These are phyloP conservation scores for Trichosporon faecale DNA, from an alignment of 1,284 basidiomycete species.

Conservation along the genomic window DNA sequence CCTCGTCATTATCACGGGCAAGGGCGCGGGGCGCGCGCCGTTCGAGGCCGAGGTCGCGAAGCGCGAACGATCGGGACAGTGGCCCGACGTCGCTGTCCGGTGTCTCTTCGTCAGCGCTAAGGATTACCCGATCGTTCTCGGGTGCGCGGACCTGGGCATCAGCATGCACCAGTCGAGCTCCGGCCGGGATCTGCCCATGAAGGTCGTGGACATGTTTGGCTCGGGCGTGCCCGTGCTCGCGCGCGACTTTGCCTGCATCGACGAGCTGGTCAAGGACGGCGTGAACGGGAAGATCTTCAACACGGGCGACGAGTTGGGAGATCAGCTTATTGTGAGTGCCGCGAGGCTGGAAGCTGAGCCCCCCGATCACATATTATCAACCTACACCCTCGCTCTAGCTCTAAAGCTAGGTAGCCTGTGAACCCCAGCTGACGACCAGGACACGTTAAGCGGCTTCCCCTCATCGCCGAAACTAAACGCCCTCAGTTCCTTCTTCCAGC, in stretches of 20 bases:
- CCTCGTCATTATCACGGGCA: conserved; percentile 84
- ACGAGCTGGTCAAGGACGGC: conserved; percentile 80
- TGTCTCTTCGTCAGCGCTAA: conserved; percentile 83
- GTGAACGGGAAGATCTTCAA: conserved; percentile 81
- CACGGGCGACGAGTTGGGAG: conserved; percentile 65
- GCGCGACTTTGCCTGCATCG: conserved; percentile 76
- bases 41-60: conserved; percentile 68
- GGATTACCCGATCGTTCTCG: conserved; percentile 81
- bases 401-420: not conserved
- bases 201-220: conserved; percentile 99
- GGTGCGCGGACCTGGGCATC: conserved; percentile 87
- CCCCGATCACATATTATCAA: too few species aligned
- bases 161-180: conserved; percentile 88
- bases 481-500: conserved; percentile 53
- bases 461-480: conserved; percentile 55
- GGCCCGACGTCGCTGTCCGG: conserved; percentile 77
- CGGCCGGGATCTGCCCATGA: conserved; percentile 94
- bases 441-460: conserved; percentile 64
- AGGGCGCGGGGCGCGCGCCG: conserved; percentile 69
- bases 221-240: conserved; percentile 92
- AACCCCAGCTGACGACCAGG: conserved; percentile 48
- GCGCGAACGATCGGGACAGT: conserved; percentile 60
- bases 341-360: not conserved
- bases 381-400: not conserved
- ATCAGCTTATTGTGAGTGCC: conserved; percentile 65